A percentile compares a stretch with the other conserved stretches of the same genome.
Evolutionary conservation across 108 stramenopile genomes (phyloP).

Genomic region (Epithemia pelagica): DNA sequence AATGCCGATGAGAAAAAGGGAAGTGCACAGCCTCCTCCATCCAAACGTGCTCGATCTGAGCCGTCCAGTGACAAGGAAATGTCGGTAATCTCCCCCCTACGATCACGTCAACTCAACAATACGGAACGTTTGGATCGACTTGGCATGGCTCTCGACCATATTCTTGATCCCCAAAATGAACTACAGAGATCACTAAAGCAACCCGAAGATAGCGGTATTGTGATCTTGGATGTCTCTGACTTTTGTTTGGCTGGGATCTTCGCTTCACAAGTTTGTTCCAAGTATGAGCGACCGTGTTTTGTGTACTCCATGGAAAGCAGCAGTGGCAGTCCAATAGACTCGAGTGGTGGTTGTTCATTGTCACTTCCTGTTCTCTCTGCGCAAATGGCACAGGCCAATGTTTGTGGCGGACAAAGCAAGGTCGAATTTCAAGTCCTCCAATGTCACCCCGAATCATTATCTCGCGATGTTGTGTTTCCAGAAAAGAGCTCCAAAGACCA

Average conservation of each 20-base stretch:
- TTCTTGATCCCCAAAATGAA: conserved; percentile 8
- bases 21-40: neutral
- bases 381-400: conserved; percentile 55
- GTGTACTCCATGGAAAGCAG: conserved; percentile 63
- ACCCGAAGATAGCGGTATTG: conserved; percentile 19
- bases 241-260: conserved; percentile 69
- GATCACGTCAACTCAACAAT: conserved; percentile 71
- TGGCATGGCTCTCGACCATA: conserved; percentile 30
- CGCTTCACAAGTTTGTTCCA: conserved; percentile 51
- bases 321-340: conserved; percentile 1
- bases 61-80: neutral
- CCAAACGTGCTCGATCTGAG: neutral
- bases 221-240: conserved; percentile 71
- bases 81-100: conserved; percentile 34
- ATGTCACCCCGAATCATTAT: neutral
- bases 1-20: neutral
- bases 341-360: too few relatives aligned
- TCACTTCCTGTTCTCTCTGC: conserved; percentile 51
- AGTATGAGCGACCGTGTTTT: neutral
- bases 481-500: neutral
- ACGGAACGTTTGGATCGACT: conserved; percentile 22
- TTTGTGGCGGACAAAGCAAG: conserved; percentile 4
- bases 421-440: conserved; percentile 1
- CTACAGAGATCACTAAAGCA: conserved; percentile 14
- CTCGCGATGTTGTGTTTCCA: neutral